Evolutionary conservation across 805 yeast genomes (phyloP).

Genomic region (Danielozyma ontarioensis): DNA sequence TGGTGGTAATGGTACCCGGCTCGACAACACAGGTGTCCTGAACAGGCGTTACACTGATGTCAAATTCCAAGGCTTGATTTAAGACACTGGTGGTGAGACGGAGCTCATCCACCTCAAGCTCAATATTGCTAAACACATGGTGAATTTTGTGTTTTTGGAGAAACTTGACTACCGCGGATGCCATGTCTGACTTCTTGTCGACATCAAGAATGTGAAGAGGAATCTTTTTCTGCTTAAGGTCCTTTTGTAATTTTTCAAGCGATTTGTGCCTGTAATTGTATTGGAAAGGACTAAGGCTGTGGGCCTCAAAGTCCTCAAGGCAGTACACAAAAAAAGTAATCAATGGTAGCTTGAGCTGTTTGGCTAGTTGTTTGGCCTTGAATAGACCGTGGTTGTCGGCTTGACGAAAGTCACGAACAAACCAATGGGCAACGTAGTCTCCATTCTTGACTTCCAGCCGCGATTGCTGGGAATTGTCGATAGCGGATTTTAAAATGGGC

Average conservation of each 20-base stretch:
- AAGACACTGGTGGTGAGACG: constrained; percentile 19
- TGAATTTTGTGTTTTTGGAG: constrained; percentile 16
- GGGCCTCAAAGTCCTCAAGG: constrained; percentile 36
- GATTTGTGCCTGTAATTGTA: constrained; percentile 32
- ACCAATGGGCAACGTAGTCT: constrained; percentile 40
- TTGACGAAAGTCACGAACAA: constrained; percentile 41
- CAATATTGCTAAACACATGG: constrained; percentile 31
- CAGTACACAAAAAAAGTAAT: constrained; percentile 39
- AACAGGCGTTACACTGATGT: constrained; percentile 17
- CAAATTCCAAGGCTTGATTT: constrained; percentile 7
- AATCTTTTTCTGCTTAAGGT: constrained; percentile 27
- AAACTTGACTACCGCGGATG: constrained; percentile 16
- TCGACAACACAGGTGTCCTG: constrained; percentile 40
- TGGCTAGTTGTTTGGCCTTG: constrained; percentile 28
- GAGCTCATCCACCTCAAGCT: constrained; percentile 44
- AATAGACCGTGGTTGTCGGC: constrained; percentile 40
- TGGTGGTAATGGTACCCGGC: constrained; percentile 32
- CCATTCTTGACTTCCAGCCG: constrained; percentile 7
- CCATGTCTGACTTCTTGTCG: constrained; percentile 25
- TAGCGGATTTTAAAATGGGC: constrained; percentile 10
- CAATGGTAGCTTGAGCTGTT: constrained; percentile 24
- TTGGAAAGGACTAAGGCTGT: constrained; percentile 40
- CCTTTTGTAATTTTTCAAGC: constrained; percentile 22
- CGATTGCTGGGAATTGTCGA: constrained; percentile 6
- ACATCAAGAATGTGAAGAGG: constrained; percentile 37